Evolutionary conservation across 345 rosid species (phyloP).

Genomic region (Acer yangbiense): DNA sequence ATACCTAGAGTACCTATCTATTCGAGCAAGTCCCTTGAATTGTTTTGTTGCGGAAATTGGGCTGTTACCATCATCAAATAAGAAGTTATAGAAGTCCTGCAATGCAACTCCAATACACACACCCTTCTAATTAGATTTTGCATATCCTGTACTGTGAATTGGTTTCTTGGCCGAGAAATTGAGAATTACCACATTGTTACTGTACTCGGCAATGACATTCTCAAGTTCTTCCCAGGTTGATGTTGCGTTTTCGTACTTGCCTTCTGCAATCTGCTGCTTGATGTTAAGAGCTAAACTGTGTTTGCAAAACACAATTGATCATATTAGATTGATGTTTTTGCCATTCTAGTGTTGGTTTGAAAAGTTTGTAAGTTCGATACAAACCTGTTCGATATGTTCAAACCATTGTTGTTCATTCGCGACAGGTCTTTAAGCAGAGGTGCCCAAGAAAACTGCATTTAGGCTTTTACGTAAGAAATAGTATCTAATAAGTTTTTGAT

Average conservation of each 20-base stretch:
- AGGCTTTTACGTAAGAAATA: neutral
- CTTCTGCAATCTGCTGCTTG: conserved; percentile 36
- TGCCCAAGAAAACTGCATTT: conserved; percentile 45
- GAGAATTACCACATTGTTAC: conserved; percentile 36
- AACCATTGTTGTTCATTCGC: conserved; percentile 29
- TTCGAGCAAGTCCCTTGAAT: neutral
- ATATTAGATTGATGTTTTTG: neutral
- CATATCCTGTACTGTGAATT: neutral
- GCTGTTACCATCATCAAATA: conserved; percentile 20
- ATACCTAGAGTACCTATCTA: conserved; percentile 11
- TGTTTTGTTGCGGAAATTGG: neutral
- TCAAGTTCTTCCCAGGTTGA: conserved; percentile 31
- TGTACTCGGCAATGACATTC: conserved; percentile 18
- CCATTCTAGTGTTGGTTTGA: neutral
- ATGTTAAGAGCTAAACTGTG: conserved; percentile 34
- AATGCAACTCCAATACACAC: neutral
- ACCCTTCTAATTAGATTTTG: neutral
- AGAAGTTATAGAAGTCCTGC: conserved; percentile 41
- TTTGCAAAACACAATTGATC: neutral
- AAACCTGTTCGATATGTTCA: conserved; percentile 34
- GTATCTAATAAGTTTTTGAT: neutral
- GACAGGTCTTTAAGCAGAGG: conserved; percentile 51
- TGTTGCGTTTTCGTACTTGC: conserved; percentile 33
- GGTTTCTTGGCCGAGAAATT: neutral
- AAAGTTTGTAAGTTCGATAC: neutral